Conservation (phyloP, 805 yeast species). For the Kregervanrija delftensis region DNA sequence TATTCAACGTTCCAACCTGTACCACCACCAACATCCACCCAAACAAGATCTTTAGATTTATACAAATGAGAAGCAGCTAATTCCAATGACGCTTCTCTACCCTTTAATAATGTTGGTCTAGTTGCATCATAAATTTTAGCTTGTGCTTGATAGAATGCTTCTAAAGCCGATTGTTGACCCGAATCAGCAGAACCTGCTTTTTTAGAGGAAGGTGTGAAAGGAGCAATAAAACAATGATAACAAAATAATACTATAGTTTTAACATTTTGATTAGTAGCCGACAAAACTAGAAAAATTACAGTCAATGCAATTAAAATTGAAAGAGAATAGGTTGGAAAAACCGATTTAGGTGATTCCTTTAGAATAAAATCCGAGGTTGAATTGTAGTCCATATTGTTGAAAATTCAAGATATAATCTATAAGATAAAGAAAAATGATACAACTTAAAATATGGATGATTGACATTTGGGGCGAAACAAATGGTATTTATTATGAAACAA, state of each 20-base stretch:
- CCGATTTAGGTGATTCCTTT: neutral
- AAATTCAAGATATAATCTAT: no score
- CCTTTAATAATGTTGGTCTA: slow-evolving; percentile 58
- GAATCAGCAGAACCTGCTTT: slow-evolving; percentile 20
- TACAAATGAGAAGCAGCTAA: slow-evolving; percentile 52
- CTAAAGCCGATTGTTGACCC: slow-evolving; percentile 56
- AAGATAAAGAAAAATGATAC: no score
- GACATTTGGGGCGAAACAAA: no score
- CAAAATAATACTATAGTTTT: slow-evolving; percentile 27
- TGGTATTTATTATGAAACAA: no score
- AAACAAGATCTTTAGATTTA: slow-evolving; percentile 40
- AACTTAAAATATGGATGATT: no score
- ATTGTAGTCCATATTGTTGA: no score
- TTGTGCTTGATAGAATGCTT: slow-evolving; percentile 67
- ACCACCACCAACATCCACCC: slow-evolving; percentile 85
- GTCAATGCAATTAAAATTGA: neutral
- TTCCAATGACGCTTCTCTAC: slow-evolving; percentile 58
- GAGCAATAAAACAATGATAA: slow-evolving; percentile 54
- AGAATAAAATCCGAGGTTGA: no score
- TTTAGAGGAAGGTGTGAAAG: slow-evolving; percentile 34
- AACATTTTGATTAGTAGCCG: slow-evolving; percentile 7
- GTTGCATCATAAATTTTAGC: slow-evolving; percentile 74
- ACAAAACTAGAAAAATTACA: slow-evolving; percentile 2
- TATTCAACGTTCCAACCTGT: slow-evolving; percentile 78
- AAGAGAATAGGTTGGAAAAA: slow-evolving; percentile 6